Evolutionary conservation across 768 basidiomycete species (phyloP).

Genomic region (Vararia minispora): DNA sequence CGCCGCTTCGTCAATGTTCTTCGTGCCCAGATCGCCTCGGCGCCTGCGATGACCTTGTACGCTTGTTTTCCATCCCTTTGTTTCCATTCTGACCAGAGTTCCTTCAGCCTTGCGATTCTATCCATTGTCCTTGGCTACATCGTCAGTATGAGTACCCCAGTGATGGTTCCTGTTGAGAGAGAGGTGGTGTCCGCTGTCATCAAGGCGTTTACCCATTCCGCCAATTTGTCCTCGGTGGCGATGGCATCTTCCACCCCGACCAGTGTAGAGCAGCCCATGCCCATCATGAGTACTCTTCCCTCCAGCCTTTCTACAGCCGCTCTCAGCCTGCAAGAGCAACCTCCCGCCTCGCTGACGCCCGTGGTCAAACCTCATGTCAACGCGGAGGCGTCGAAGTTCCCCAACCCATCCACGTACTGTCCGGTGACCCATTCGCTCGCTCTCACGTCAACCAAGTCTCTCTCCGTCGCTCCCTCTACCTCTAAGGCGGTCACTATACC

Average conservation of each 20-base stretch:
- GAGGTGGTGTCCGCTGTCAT: slow-evolving; percentile 2
- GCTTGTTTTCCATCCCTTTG: slow-evolving; percentile 17
- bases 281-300: slow-evolving; percentile 2
- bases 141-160: slow-evolving; percentile 22
- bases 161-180: slow-evolving; percentile 25
- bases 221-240: slow-evolving; percentile 12
- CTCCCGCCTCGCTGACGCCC: no score
- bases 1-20: slow-evolving; percentile 20
- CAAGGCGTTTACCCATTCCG: slow-evolving; percentile 2
- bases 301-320: slow-evolving; percentile 10
- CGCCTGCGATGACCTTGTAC: slow-evolving; percentile 59
- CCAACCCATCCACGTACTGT: no score
- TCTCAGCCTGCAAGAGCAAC: no score
- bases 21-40: slow-evolving; percentile 34
- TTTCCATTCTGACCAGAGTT: slow-evolving; percentile 5
- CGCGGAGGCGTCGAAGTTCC: no score
- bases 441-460: no score
- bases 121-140: slow-evolving; percentile 52
- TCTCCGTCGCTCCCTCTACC: slow-evolving; percentile 3
- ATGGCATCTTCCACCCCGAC: slow-evolving; percentile 9
- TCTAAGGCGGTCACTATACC: slow-evolving; percentile 13
- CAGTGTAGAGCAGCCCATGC: slow-evolving; percentile 6
- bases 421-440: no score
- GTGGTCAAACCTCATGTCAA: no score
- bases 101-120: slow-evolving; percentile 51